Base-by-base conservation (phyloP, 1,284 basidiomycete species). In the Sphagnurus paluster region DNA sequence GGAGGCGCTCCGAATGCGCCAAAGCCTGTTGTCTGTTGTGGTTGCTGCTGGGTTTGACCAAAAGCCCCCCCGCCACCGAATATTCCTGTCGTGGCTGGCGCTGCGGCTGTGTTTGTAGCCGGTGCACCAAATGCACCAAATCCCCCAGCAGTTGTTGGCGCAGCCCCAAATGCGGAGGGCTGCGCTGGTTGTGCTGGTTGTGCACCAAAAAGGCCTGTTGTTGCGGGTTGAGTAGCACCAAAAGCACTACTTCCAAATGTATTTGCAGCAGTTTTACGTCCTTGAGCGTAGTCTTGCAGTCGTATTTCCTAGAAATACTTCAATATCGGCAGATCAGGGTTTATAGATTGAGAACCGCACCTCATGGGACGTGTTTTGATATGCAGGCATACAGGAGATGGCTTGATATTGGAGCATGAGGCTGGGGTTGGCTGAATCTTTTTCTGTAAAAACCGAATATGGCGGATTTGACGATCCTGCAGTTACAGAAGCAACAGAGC, bases 201-300 rank as follows among this genome's bases (percentile, higher is more conserved):
- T 13, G 58, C 55, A 44, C 71, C 70, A 55, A 80, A 79, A n/a
- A 69, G 50, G 30, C 59, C 52, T 0, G 63, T 57, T 5, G 68
- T 59, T 48, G 71, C 64, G 42, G 69, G 58, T 39, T 64, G 57
- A 28, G 62, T 52, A 5, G 66, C 58, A 36, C 79, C 76, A 42
- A 82, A 82, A 3, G 68, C 63, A 35, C 64, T 63, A 13, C 67
- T 57, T 51, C 74, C 75, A 53, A 81, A 80, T 2, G 70, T 62
- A 35, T 75, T 74, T n/a, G n/a, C n/a, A 4, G 69, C 63, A 8
- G 81, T 84, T 66, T 88, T 90, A n/a, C 87, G 77, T 42, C 80
- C 81, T 64, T 88, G 86, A 32, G 73, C 67, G 52, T 90, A 90
- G 58, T 90, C 87, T 76, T 90, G 87, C 14, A 74, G 39, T 45